phyloP scores from a whole-genome alignment of 805 yeast species.

The Metschnikowia baotianmanensis region DNA sequence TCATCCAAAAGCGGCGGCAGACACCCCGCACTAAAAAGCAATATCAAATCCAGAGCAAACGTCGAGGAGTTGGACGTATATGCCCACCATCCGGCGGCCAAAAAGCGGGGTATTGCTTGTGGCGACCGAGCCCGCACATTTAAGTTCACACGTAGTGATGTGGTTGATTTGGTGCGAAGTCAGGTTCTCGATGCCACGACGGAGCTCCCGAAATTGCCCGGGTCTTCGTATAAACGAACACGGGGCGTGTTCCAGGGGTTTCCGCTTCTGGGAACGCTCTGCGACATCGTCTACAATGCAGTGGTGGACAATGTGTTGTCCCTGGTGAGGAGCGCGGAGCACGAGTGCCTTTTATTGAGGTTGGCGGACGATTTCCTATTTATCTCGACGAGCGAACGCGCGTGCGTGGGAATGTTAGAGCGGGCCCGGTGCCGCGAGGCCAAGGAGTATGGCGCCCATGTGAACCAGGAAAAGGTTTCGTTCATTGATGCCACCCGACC shows the following conservation, averaged over 20 bases:
- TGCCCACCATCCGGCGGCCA: conserved; percentile 3
- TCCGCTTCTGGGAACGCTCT: conserved; percentile 68
- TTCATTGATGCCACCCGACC: conserved; percentile 14
- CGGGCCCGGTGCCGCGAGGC: conserved; percentile 22
- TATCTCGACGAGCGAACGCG: conserved; percentile 45
- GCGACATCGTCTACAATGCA: conserved; percentile 69
- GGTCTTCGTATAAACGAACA: conserved; percentile 42
- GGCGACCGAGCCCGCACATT: conserved; percentile 34
- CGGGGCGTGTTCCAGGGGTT: conserved; percentile 86
- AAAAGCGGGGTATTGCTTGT: conserved; percentile 13
- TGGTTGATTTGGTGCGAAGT: conserved; percentile 44
- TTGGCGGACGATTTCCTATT: conserved; percentile 84
- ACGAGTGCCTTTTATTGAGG: conserved; percentile 47
- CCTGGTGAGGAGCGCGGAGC: conserved; percentile 14
- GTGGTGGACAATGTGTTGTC: conserved; percentile 42
- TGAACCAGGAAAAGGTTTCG: conserved; percentile 31
- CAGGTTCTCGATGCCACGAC: conserved; percentile 56
- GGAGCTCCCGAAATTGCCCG: conserved; percentile 33
- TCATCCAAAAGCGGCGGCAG: not conserved
- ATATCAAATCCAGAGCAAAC: conserved; percentile 16
- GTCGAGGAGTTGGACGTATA: conserved; percentile 18
- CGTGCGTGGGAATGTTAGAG: conserved; percentile 20
- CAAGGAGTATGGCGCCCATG: conserved; percentile 33
- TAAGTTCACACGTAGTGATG: conserved; percentile 40
- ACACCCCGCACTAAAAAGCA: not conserved